Conservation (phyloP, 2,329 filamentous ascomycete species). For the Nectriaceae sp. region DNA sequence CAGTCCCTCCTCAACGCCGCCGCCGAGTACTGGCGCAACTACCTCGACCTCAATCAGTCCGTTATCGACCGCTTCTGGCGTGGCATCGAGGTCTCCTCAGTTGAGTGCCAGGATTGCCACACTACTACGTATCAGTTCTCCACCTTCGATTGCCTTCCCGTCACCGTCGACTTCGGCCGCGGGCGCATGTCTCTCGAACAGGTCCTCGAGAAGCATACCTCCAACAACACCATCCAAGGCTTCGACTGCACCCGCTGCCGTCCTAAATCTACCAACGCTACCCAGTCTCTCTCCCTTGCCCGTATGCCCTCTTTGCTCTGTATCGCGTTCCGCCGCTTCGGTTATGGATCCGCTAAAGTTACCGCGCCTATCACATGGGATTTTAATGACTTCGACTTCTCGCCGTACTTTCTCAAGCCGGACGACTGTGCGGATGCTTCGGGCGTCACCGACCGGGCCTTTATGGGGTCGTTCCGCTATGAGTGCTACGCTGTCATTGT, state of each 20-base stretch:
- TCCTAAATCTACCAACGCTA: slow-evolving; percentile 60
- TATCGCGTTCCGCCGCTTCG: slow-evolving; percentile 68
- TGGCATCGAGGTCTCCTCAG: slow-evolving; percentile 71
- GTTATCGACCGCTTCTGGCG: slow-evolving; percentile 80
- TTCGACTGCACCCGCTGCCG: slow-evolving; percentile 78
- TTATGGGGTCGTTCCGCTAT: slow-evolving; percentile 67
- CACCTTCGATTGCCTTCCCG: slow-evolving; percentile 56
- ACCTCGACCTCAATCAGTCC: slow-evolving; percentile 70
- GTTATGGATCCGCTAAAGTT: slow-evolving; percentile 60
- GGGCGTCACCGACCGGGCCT: slow-evolving; percentile 41
- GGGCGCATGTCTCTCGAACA: slow-evolving; percentile 50
- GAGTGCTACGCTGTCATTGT: slow-evolving; percentile 84
- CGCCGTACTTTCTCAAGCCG: slow-evolving; percentile 42
- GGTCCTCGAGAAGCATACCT: slow-evolving; percentile 70
- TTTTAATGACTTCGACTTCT: slow-evolving; percentile 65
- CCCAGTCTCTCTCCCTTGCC: slow-evolving; percentile 72
- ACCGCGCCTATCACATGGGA: slow-evolving; percentile 75
- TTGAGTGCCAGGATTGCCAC: slow-evolving; percentile 64
- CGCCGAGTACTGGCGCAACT: slow-evolving; percentile 72
- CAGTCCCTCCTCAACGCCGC: slow-evolving; percentile 56
- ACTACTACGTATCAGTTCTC: slow-evolving; percentile 49
- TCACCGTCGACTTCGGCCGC: slow-evolving; percentile 38
- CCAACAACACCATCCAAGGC: slow-evolving; percentile 66
- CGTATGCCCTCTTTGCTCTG: slow-evolving; percentile 79
- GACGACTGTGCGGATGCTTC: slow-evolving; percentile 31